Percentiles rank a stretch among this genome's conserved stretches.
phyloP scores from a whole-genome alignment of 176 grass and related monocot species.

The Aechmea fasciata region DNA sequence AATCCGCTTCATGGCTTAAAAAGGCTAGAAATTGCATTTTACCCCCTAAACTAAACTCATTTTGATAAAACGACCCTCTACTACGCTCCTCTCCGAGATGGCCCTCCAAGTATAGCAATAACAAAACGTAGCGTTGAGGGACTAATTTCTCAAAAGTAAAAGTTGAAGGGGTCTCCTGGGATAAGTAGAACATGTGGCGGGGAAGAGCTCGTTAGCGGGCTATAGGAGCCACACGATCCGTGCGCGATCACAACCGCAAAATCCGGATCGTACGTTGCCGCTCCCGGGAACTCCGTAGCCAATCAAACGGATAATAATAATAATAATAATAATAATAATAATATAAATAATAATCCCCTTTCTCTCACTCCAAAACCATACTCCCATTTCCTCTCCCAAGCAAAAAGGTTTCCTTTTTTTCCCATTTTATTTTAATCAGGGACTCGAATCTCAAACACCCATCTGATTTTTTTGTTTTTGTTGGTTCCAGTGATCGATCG shows the following conservation, averaged over 20 bases:
- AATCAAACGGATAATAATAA: background rate
- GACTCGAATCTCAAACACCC: background rate
- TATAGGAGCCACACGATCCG: background rate
- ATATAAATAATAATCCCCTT: background rate
- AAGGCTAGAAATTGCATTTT: too few relatives aligned
- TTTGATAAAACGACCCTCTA: too few relatives aligned
- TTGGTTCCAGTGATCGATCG: background rate
- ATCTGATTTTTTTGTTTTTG: background rate
- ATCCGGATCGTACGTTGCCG: background rate
- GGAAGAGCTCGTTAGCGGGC: background rate
- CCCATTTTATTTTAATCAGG: background rate
- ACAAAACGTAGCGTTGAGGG: background rate
- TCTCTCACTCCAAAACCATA: background rate
- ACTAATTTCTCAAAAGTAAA: background rate
- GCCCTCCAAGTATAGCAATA: too few relatives aligned
- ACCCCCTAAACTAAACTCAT: too few relatives aligned
- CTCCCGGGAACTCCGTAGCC: background rate
- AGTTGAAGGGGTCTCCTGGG: background rate
- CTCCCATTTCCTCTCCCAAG: too few relatives aligned
- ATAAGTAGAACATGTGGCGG: background rate
- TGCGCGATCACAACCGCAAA: background rate
- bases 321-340: too few relatives aligned
- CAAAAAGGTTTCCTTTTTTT: background rate
- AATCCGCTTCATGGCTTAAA: too few relatives aligned
- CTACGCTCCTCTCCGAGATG: too few relatives aligned